Base-by-base conservation (phyloP, 2,329 filamentous ascomycete species). In the Rhinocladiella mackenziei region DNA sequence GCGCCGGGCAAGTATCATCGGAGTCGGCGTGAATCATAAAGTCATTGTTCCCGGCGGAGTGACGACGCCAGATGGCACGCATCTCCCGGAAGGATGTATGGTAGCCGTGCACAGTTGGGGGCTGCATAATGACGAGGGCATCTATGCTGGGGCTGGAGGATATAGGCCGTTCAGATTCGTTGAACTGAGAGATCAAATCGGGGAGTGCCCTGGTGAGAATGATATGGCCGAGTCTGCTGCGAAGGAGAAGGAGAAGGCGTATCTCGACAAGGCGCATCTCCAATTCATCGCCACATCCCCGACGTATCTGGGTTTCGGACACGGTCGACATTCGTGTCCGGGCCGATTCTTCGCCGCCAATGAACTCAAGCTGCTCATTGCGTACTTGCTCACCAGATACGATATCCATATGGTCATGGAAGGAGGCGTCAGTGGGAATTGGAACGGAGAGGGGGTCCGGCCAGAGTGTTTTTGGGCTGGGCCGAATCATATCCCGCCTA, bases 221-320 rank as follows among this genome's bases (percentile, higher is more conserved):
- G 20, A 30, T 4, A 11, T 13, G 13, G 30, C 30, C 14, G 25
- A 8, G 43, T 30, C 13, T 13, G 18, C 13, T 17, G 18, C 8
- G 15, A 31, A 17, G 9, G 26, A 7, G 56, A 61, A 42, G 60
- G 59, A 43, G 58, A 56, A 15, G 6, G 32, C 10, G n/a, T 35
- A 46, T 14, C 37, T 40, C 9, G 43, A 40, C 31, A 30, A 31
- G 11, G 35, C 37, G 11, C 37, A 35, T 20, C 32, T 36, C 17
- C 34, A 25, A 19, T 70, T 80, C 64, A 71, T 77, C 9, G 74
- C 74, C 3, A 78, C 76, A 2, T 73, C 70, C 26, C 64, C 72
- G 26, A 57, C 62, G 5, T 72, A 76, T 51, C 56, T 80, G n/a
- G 65, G 72, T 0, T 81, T 81, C 59, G 76, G 77, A 0, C 74